Evolutionary conservation across 1,284 basidiomycete genomes (phyloP), one percentile per base, ranked within the genome.

Genomic region (Trichosporon faecale): DNA sequence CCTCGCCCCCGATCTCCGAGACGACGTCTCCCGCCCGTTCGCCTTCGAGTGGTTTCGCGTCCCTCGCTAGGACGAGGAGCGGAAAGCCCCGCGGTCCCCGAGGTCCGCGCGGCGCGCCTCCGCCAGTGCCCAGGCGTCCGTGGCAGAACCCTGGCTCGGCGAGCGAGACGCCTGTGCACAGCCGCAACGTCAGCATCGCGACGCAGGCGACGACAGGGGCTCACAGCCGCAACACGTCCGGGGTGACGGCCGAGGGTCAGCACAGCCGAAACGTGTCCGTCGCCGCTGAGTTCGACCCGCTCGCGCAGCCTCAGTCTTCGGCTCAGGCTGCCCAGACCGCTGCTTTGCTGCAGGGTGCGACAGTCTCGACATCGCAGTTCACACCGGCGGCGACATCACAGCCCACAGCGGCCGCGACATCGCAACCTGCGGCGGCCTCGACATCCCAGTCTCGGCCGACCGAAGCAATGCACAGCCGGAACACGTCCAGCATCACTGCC

Each of bases 91-190:
- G 25, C 67, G 73, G 81, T 71, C 76, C 77, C 3, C 76, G 68
- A 16, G 46, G 57, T 0, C 66, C 61, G 2, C 57, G 52, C 12
- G 29, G 44, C 21, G 64, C 70, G 1, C 77, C 80, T 0, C 81
- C 81, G 0, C 75, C 79, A 4, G 61, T 75, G 21, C 79, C 80
- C 2, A 73, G 75, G 1, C 68, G 79, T 33, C 72, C 76, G n/a
- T 75, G 74, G 75, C 64, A 68, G 0, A 65, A 64, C 35, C 29
- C 66, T 8, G 63, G 70, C 8, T 14, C 70, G 1, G 5, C 60
- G 46, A 16, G 16, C 16, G 40, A 44, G 4, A 44, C 40, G 18
- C 40, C 40, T 23, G 61, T 16, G 25, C 35, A 64, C 63, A 44
- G 35, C 37, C 23, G 37, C 18, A 44, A 18, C 37, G 35, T 40